A percentile compares a stretch with the other conserved stretches of the same genome.
Conservation (phyloP, 192 early-diverging fungal species). For the Umbelopsis vinacea region DNA sequence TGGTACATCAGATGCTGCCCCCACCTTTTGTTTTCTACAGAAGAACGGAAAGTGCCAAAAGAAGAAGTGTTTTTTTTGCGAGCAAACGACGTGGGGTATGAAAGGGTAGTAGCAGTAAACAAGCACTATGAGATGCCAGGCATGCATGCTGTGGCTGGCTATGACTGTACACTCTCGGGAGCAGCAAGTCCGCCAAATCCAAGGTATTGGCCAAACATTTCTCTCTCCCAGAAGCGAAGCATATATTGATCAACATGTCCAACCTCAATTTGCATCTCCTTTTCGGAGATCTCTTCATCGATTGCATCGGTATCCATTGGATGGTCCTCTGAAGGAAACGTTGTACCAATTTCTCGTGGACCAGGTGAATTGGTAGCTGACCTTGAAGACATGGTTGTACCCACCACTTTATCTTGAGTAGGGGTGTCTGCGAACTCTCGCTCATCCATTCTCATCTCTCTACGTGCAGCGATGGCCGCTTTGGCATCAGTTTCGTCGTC, state of each 20-base stretch:
- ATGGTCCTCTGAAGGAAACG: not conserved
- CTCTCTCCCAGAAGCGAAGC: conserved; percentile 63
- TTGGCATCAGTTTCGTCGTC: conserved; percentile 64
- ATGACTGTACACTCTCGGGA: conserved; percentile 8
- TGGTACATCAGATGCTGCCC: too few relatives aligned
- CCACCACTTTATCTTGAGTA: conserved; percentile 20
- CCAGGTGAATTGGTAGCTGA: conserved; percentile 26
- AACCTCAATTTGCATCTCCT: conserved; percentile 43
- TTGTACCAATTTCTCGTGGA: not conserved
- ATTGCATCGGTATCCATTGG: conserved; percentile 2
- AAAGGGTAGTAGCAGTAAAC: too few relatives aligned
- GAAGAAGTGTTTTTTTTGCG: too few relatives aligned
- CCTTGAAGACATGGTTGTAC: not conserved
- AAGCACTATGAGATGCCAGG: too few relatives aligned
- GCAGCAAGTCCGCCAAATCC: conserved; percentile 53
- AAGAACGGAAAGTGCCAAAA: too few relatives aligned
- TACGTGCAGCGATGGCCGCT: conserved; percentile 57
- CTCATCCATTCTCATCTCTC: conserved; percentile 64
- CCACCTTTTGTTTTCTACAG: too few relatives aligned
- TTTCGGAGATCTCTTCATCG: conserved; percentile 19
- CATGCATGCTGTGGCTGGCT: too few relatives aligned
- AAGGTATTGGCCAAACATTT: conserved; percentile 54
- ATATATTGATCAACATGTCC: conserved; percentile 79
- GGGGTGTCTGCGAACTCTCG: conserved; percentile 61
- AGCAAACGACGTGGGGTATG: too few relatives aligned